phyloP scores from a whole-genome alignment of 2,329 filamentous ascomycete genomes.

The Aquanectria penicillioides region DNA sequence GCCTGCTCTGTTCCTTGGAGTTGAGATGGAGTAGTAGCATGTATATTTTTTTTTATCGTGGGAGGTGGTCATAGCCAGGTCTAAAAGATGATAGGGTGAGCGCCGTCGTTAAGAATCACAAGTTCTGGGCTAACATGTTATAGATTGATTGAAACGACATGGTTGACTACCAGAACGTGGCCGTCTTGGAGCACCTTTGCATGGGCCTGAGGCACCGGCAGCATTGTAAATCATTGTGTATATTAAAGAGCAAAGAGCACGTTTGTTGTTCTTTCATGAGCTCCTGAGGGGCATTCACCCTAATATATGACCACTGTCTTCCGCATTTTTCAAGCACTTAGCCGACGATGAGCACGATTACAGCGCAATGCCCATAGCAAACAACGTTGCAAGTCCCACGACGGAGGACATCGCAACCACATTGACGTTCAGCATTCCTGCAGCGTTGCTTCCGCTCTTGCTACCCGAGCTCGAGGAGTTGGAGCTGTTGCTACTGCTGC shows the following conservation, averaged over 20 bases:
- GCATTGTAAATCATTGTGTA: conserved; percentile 17
- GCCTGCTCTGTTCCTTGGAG: conserved; percentile 21
- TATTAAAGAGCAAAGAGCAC: conserved; percentile 29
- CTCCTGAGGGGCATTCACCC: conserved; percentile 8
- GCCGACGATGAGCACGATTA: conserved; percentile 33
- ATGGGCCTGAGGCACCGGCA: not conserved
- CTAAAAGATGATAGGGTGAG: conserved; percentile 34
- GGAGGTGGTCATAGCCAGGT: conserved; percentile 18
- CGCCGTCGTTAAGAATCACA: not conserved
- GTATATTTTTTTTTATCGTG: conserved; percentile 16
- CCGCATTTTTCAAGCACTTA: not conserved
- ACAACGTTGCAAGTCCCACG: conserved; percentile 50
- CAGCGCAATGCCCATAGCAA: conserved; percentile 50
- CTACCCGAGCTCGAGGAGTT: conserved; percentile 30
- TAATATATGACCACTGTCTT: conserved; percentile 8
- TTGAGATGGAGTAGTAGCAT: conserved; percentile 27
- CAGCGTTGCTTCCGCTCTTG: conserved; percentile 35
- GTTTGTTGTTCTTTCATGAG: conserved; percentile 16
- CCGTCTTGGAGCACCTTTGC: conserved; percentile 5
- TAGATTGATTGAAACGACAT: conserved; percentile 38
- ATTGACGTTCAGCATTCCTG: conserved; percentile 37
- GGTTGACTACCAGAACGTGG: conserved; percentile 22
- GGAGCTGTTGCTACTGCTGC: conserved; percentile 18
- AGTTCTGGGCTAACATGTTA: conserved; percentile 19
- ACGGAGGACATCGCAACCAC: conserved; percentile 46